These are phyloP conservation scores for Colletotrichum orchidophilum DNA, from an alignment of 2,329 filamentous ascomycete genomes.

Conservation along the genomic window DNA sequence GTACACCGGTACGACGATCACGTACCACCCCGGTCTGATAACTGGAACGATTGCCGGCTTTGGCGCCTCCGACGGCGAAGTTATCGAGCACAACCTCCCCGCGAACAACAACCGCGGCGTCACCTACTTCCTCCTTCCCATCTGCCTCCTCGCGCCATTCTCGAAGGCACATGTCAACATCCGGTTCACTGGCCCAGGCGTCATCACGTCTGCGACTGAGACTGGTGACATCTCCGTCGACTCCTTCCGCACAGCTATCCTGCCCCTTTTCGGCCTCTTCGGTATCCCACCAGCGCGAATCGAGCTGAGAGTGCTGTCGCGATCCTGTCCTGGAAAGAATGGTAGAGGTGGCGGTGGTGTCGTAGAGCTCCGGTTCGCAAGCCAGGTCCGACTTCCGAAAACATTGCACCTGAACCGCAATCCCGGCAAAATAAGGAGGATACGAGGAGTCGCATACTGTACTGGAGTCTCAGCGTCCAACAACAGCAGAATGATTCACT, in stretches of 20 bases:
- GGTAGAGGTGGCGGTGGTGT: constrained; percentile 87
- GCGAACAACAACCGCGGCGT: constrained; percentile 81
- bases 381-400: constrained; percentile 92
- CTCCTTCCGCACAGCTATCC: constrained; percentile 89
- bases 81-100: constrained; percentile 84
- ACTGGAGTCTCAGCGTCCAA: constrained; percentile 92
- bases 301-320: constrained; percentile 82
- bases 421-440: constrained; percentile 85
- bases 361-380: constrained; percentile 93
- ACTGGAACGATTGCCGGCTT: constrained; percentile 83
- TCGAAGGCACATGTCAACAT: constrained; percentile 92
- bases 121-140: constrained; percentile 89
- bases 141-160: constrained; percentile 92
- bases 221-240: constrained; percentile 90
- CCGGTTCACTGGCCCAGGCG: constrained; percentile 87
- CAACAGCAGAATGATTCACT: constrained; percentile 94
- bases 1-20: constrained; percentile 91
- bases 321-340: constrained; percentile 79
- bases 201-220: constrained; percentile 88
- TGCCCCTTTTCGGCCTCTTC: constrained; percentile 90
- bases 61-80: constrained; percentile 74
- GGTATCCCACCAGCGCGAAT: constrained; percentile 83
- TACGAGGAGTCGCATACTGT: constrained; percentile 93
- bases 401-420: constrained; percentile 87
- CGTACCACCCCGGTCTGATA: constrained; percentile 92